phyloP scores from a whole-genome alignment of 176 grass and related monocot species.

The Ampelocalamus luodianensis region DNA sequence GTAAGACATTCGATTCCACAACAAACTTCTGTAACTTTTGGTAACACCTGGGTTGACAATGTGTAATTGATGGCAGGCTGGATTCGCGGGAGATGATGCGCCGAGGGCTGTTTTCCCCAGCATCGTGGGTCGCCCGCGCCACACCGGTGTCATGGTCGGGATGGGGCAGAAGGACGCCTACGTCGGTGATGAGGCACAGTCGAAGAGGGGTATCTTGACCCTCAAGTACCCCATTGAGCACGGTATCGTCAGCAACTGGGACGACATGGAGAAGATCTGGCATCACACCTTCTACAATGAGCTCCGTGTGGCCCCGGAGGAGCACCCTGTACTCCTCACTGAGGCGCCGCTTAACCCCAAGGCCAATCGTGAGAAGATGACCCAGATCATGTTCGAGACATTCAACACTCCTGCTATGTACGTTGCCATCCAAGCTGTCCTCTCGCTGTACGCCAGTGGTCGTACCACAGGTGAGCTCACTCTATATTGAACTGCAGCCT shows the following conservation, averaged over 20 bases:
- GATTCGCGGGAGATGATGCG: conserved; percentile 71
- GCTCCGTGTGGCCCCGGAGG: conserved; percentile 74
- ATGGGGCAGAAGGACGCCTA: conserved; percentile 89
- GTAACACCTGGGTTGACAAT: background rate
- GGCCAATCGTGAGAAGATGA: conserved; percentile 83
- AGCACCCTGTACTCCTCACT: conserved; percentile 72
- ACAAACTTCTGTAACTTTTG: background rate
- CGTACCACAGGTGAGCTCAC: conserved; percentile 67
- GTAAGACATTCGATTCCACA: conserved; percentile 26
- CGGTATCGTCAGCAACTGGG: conserved; percentile 81
- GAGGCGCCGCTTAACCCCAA: conserved; percentile 84
- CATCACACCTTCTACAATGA: conserved; percentile 88
- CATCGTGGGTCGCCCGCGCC: conserved; percentile 64
- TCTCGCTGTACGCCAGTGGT: conserved; percentile 76
- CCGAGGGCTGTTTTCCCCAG: conserved; percentile 80
- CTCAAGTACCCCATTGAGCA: conserved; percentile 85
- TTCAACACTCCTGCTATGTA: conserved; percentile 83
- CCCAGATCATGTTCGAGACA: conserved; percentile 86
- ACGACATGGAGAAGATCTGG: conserved; percentile 91
- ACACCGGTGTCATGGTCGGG: conserved; percentile 78
- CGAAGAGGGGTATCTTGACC: conserved; percentile 76
- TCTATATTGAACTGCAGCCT: background rate
- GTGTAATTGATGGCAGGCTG: conserved; percentile 42
- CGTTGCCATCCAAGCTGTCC: conserved; percentile 81
- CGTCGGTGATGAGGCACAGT: conserved; percentile 75